Evolutionary conservation across 1,139 yeast species (phyloP).

Genomic region (Magnusiomyces suaveolens): DNA sequence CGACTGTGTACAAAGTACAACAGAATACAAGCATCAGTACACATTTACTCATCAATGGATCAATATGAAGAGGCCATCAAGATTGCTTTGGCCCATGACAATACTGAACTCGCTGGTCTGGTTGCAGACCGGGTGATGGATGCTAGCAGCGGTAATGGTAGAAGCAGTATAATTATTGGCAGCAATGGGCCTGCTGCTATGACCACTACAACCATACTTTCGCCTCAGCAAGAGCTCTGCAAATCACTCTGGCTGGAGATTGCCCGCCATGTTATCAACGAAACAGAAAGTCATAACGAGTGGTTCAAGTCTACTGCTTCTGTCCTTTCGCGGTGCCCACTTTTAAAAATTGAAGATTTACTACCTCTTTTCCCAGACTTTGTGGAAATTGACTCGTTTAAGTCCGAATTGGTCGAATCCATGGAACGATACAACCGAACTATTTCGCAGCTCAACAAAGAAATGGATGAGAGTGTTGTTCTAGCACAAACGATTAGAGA

Average conservation of each 20-base stretch:
- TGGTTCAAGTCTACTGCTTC: conserved; percentile 31
- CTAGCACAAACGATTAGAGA: conserved; percentile 53
- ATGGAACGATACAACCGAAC: conserved; percentile 61
- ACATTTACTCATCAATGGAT: conserved; percentile 56
- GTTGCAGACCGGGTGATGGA: conserved; percentile 47
- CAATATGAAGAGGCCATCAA: conserved; percentile 74
- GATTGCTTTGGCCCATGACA: conserved; percentile 54
- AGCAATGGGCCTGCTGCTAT: background rate
- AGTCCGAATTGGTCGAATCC: conserved; percentile 71
- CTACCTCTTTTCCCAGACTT: conserved; percentile 79
- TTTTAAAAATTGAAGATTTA: conserved; percentile 69
- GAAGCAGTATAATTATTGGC: background rate
- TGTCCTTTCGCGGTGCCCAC: conserved; percentile 43
- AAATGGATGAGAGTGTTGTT: conserved; percentile 64
- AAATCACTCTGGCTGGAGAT: conserved; percentile 69
- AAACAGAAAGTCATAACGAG: conserved; percentile 9
- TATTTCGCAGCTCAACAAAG: conserved; percentile 55
- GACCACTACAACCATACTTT: background rate
- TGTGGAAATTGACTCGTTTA: conserved; percentile 70
- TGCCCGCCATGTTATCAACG: conserved; percentile 46
- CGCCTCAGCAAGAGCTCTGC: conserved; percentile 36
- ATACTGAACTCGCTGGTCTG: conserved; percentile 51
- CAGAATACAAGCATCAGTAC: conserved; percentile 56
- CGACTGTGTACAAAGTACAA: conserved; percentile 58
- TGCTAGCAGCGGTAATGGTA: background rate